phyloP scores from a whole-genome alignment of 176 grass and related monocot genomes.

The Cenchrus americanus region DNA sequence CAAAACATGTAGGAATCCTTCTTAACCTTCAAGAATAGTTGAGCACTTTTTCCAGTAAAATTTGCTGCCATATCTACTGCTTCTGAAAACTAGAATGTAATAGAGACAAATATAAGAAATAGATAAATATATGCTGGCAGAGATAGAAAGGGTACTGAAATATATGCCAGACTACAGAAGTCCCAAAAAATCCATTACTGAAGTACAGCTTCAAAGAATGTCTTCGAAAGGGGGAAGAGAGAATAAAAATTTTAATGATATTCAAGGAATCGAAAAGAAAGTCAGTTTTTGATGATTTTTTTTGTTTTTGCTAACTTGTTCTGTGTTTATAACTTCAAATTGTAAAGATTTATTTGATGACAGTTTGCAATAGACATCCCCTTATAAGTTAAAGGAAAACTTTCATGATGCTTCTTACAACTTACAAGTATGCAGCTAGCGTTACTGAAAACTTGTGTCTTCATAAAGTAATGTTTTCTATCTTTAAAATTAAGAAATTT shows the following conservation, averaged over 20 bases:
- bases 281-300: background rate
- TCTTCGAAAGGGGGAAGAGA: background rate
- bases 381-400: background rate
- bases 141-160: slow-evolving; percentile 1
- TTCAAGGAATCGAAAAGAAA: background rate
- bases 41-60: slow-evolving; percentile 69
- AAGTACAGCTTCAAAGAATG: background rate
- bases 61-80: slow-evolving; percentile 80
- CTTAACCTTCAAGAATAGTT: slow-evolving; percentile 63
- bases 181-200: background rate
- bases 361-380: no score
- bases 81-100: slow-evolving; percentile 71
- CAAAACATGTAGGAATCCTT: slow-evolving; percentile 88
- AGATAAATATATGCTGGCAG: background rate
- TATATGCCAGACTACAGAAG: slow-evolving; percentile 21
- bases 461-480: slow-evolving; percentile 9
- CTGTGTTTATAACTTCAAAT: background rate
- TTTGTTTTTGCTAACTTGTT: background rate
- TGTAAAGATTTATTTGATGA: background rate
- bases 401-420: background rate
- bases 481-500: background rate
- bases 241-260: background rate
- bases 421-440: background rate
- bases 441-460: background rate
- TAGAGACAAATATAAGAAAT: slow-evolving; percentile 39